phyloP scores from a whole-genome alignment of 108 stramenopile genomes.

The Stephanodiscus triporus region DNA sequence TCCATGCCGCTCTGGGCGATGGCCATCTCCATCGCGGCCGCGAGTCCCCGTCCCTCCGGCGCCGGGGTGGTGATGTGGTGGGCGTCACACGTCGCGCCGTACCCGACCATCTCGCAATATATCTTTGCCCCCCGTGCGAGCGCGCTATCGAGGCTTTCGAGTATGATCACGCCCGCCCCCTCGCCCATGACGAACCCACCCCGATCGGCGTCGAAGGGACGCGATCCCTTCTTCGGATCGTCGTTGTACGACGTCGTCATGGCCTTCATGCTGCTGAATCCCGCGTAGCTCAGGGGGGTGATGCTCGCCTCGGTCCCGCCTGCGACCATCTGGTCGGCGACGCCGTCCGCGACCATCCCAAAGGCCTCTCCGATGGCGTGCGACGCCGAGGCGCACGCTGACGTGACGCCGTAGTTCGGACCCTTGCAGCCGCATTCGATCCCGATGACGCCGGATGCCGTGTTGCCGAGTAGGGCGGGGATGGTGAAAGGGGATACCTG shows the following conservation, averaged over 20 bases:
- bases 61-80: slow-evolving; percentile 98
- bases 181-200: slow-evolving; percentile 99
- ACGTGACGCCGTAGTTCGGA: slow-evolving; percentile 94
- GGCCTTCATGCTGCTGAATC: slow-evolving; percentile 95
- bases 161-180: slow-evolving; percentile 94
- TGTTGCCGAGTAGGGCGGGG: slow-evolving; percentile 93
- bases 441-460: slow-evolving; percentile 92
- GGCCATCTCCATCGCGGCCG: slow-evolving; percentile 93
- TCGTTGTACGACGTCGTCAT: slow-evolving; percentile 92
- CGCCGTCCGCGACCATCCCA: slow-evolving; percentile 85
- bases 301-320: slow-evolving; percentile 95
- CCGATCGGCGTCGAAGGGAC: slow-evolving; percentile 94
- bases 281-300: slow-evolving; percentile 90
- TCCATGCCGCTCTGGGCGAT: slow-evolving; percentile 78
- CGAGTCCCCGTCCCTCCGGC: slow-evolving; percentile 93
- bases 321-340: slow-evolving; percentile 91
- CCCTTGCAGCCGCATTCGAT: slow-evolving; percentile 91
- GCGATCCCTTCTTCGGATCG: slow-evolving; percentile 80
- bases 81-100: slow-evolving; percentile 96
- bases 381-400: slow-evolving; percentile 92
- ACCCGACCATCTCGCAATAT: slow-evolving; percentile 93
- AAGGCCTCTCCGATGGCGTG: slow-evolving; percentile 94
- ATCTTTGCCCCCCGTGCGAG: slow-evolving; percentile 92
- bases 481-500: slow-evolving; percentile 95
- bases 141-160: slow-evolving; percentile 93